These are phyloP conservation scores for Trichosanthes cucumerina DNA, from an alignment of 306 rosid genomes.

Conservation along the genomic window DNA sequence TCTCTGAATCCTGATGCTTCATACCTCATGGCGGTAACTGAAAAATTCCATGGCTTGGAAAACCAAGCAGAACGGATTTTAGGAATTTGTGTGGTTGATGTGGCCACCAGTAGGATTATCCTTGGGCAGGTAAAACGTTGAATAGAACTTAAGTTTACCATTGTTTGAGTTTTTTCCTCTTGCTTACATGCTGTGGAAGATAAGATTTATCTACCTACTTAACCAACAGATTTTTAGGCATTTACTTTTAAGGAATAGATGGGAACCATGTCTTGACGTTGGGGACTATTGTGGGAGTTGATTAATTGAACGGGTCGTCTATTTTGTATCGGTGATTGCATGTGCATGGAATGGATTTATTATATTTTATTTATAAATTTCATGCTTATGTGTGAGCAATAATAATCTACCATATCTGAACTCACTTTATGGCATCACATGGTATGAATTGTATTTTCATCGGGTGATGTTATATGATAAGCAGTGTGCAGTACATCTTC, in stretches of 20 bases:
- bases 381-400: not conserved
- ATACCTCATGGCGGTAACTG: conserved; percentile 75
- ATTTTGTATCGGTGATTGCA: not conserved
- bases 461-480: not conserved
- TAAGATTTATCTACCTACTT: not conserved
- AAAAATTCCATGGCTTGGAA: conserved; percentile 30
- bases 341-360: not conserved
- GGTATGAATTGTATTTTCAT: not conserved
- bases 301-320: not conserved
- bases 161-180: not conserved
- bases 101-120: conserved; percentile 65
- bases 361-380: not conserved
- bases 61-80: conserved; percentile 36
- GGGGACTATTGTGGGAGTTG: not conserved
- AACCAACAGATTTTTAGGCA: not conserved
- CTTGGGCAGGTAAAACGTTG: conserved; percentile 73
- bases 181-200: not conserved
- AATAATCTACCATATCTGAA: not conserved
- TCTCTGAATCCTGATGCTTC: conserved; percentile 79
- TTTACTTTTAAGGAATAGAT: not conserved
- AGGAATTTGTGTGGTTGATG: conserved; percentile 81
- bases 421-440: not conserved
- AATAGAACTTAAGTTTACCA: not conserved
- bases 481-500: not conserved
- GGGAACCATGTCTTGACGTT: not conserved